Evolutionary conservation across 495 filamentous ascomycete species (phyloP).

Genomic region (Choiromyces venosus): DNA sequence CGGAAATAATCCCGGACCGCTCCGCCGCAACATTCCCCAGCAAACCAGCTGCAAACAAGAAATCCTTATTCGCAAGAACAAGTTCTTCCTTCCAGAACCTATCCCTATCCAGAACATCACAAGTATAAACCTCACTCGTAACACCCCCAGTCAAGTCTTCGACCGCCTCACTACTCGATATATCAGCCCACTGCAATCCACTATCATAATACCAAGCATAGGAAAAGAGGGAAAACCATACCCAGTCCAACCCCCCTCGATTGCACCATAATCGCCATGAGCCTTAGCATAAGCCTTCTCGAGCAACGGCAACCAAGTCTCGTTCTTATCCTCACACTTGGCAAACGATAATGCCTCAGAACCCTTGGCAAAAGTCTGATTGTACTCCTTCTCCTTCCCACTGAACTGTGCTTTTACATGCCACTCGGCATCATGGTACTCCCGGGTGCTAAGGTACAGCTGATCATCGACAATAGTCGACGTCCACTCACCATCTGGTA

Average conservation of each 20-base stretch:
- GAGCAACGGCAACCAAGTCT: constrained; percentile 89
- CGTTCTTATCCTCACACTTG: constrained; percentile 75
- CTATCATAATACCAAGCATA: constrained; percentile 3
- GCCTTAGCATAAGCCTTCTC: constrained; percentile 97
- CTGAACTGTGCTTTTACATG: constrained; percentile 43
- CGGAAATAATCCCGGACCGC: constrained; percentile 68
- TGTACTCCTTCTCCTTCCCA: constrained; percentile 29
- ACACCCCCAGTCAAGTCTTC: constrained; percentile 93
- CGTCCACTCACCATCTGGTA: constrained; percentile 82
- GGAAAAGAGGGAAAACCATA: constrained; percentile 36
- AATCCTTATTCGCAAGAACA: constrained; percentile 76
- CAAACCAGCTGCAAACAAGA: constrained; percentile 61
- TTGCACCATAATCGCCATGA: constrained; percentile 60
- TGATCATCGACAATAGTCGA: constrained; percentile 78
- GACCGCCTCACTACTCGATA: constrained; percentile 62
- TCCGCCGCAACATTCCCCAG: constrained; percentile 32
- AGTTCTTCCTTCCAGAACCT: constrained; percentile 84
- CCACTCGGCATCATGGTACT: constrained; percentile 40
- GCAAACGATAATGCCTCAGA: constrained; percentile 80
- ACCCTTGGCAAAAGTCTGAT: constrained; percentile 43
- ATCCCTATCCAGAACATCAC: constrained; percentile 80
- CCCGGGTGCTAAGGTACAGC: constrained; percentile 29
- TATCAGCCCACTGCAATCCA: background rate
- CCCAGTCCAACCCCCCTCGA: constrained; percentile 79
- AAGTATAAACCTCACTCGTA: constrained; percentile 70